phyloP scores from a whole-genome alignment of 345 rosid species.

The Salix dunnii region DNA sequence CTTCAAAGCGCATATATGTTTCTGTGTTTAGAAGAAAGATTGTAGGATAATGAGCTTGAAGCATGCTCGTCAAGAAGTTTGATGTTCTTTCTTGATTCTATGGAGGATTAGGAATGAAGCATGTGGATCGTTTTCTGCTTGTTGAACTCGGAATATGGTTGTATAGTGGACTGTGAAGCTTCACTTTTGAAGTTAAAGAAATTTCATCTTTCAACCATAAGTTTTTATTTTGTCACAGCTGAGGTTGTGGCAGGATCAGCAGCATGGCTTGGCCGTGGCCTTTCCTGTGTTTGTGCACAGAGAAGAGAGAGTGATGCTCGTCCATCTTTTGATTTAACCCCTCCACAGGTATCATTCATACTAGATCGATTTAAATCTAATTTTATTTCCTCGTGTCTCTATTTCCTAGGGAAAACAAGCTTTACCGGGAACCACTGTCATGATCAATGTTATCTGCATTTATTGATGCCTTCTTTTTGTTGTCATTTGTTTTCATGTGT shows the following conservation, averaged over 20 bases:
- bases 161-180: background rate
- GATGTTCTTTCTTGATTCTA: background rate
- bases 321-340: slow-evolving; percentile 94
- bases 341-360: slow-evolving; percentile 60
- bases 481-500: background rate
- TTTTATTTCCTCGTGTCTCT: background rate
- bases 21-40: background rate
- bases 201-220: slow-evolving; percentile 20
- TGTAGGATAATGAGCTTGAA: background rate
- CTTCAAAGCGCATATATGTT: background rate
- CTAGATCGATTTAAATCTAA: background rate
- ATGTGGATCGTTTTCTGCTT: background rate
- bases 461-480: background rate
- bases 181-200: slow-evolving; percentile 1
- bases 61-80: background rate
- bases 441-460: background rate
- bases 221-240: slow-evolving; percentile 60
- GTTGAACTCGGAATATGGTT: background rate
- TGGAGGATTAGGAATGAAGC: background rate
- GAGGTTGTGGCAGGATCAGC: slow-evolving; percentile 99
- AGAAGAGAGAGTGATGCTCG: slow-evolving; percentile 77
- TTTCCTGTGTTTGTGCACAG: slow-evolving; percentile 98
- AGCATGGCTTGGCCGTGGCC: slow-evolving; percentile 97
- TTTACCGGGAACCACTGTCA: background rate
- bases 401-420: background rate